phyloP scores from a whole-genome alignment of 768 basidiomycete genomes.

The Galerina marginata region DNA sequence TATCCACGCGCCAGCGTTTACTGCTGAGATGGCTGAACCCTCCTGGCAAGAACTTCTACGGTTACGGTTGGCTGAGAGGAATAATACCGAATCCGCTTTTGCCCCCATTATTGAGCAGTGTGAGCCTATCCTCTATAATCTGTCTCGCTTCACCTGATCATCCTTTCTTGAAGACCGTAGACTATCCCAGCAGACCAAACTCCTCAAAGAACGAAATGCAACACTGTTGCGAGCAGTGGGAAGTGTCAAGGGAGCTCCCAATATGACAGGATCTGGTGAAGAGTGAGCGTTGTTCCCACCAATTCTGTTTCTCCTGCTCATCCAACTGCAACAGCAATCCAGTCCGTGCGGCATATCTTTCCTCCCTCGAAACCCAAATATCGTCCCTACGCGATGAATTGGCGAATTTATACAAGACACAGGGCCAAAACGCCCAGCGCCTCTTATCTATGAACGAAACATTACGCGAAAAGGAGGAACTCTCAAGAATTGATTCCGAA shows the following conservation, averaged over 20 bases:
- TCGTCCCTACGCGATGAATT: slow-evolving; percentile 91
- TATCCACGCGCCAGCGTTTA: background rate
- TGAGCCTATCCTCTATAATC: slow-evolving; percentile 44
- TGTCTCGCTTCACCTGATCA: slow-evolving; percentile 15
- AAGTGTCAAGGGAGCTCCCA: slow-evolving; percentile 67
- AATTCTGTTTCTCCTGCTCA: slow-evolving; percentile 20
- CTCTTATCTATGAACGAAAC: slow-evolving; percentile 95
- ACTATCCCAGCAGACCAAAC: slow-evolving; percentile 89
- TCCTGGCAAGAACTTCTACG: slow-evolving; percentile 86
- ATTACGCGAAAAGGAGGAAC: slow-evolving; percentile 90
- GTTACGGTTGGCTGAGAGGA: slow-evolving; percentile 80
- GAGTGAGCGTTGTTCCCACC: slow-evolving; percentile 57
- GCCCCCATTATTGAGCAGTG: slow-evolving; percentile 92
- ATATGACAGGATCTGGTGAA: slow-evolving; percentile 67
- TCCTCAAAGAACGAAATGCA: slow-evolving; percentile 91
- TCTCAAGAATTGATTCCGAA: slow-evolving; percentile 82
- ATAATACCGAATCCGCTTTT: slow-evolving; percentile 80
- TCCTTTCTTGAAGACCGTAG: slow-evolving; percentile 69
- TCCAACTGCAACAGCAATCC: slow-evolving; percentile 61
- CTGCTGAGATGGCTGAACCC: slow-evolving; percentile 65
- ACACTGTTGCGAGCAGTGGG: slow-evolving; percentile 86
- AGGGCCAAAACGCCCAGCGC: slow-evolving; percentile 94
- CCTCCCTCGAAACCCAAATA: slow-evolving; percentile 93
- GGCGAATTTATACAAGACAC: slow-evolving; percentile 94
- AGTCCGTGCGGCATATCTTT: slow-evolving; percentile 85